These are phyloP conservation scores for Penicillium tannophilum DNA, from an alignment of 495 filamentous ascomycete genomes.

Conservation along the genomic window DNA sequence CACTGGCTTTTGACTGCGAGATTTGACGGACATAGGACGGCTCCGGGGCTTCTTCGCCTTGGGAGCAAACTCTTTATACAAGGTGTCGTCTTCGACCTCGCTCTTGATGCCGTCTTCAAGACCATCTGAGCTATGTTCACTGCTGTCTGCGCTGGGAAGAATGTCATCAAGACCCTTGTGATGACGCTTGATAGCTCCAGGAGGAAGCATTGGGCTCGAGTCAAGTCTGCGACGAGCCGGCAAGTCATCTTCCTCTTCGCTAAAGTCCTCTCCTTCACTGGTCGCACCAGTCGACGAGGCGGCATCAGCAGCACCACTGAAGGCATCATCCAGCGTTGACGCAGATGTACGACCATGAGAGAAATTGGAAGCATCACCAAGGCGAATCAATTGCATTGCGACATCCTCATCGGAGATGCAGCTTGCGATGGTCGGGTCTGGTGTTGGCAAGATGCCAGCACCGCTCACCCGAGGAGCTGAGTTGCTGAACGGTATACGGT, in stretches of 20 bases:
- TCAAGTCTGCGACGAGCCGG: slow-evolving; percentile 65
- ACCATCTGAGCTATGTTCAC: slow-evolving; percentile 68
- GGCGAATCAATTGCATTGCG: slow-evolving; percentile 90
- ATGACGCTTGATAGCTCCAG: slow-evolving; percentile 52
- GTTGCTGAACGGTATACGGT: slow-evolving; percentile 58
- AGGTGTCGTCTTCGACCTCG: slow-evolving; percentile 50
- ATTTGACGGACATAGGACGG: slow-evolving; percentile 39
- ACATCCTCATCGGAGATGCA: slow-evolving; percentile 98
- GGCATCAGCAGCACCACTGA: slow-evolving; percentile 83
- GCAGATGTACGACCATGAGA: slow-evolving; percentile 88
- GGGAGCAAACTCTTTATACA: slow-evolving; percentile 43
- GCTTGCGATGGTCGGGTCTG: slow-evolving; percentile 90
- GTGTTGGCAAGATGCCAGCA: slow-evolving; percentile 78
- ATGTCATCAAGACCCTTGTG: slow-evolving; percentile 63
- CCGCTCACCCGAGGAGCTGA: slow-evolving; percentile 43
- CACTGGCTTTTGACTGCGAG: slow-evolving; percentile 40
- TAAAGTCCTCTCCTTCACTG: slow-evolving; percentile 75
- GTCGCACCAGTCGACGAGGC: slow-evolving; percentile 83
- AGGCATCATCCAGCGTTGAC: slow-evolving; percentile 90
- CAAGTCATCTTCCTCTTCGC: slow-evolving; percentile 68
- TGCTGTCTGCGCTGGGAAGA: slow-evolving; percentile 67
- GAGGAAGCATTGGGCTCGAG: slow-evolving; percentile 53
- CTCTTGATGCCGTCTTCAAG: slow-evolving; percentile 56
- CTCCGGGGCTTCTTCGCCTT: slow-evolving; percentile 50
- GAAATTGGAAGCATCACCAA: slow-evolving; percentile 89